Evolutionary conservation across 495 filamentous ascomycete species (phyloP).

Genomic region (Xylaria venustula): DNA sequence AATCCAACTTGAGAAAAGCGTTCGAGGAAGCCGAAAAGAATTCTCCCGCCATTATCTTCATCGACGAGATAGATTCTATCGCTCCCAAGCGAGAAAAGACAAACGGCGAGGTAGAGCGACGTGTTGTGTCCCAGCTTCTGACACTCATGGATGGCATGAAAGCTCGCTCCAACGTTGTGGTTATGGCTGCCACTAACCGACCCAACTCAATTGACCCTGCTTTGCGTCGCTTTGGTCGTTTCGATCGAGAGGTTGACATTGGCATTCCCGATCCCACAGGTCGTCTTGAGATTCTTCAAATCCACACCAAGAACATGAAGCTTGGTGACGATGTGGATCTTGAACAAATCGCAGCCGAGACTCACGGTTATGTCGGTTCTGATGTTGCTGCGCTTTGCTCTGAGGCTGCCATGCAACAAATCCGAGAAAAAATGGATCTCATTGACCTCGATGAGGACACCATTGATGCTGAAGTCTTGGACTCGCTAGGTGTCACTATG

Average conservation of each 20-base stretch:
- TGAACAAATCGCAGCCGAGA: conserved; percentile 94
- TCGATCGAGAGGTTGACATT: conserved; percentile 98
- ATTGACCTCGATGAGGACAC: conserved; percentile 99
- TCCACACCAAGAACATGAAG: conserved; percentile 99
- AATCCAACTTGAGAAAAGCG: conserved; percentile 94
- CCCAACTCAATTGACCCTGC: conserved; percentile 98
- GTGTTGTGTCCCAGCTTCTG: conserved; percentile 95
- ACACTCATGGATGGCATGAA: conserved; percentile 99
- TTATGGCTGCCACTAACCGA: conserved; percentile 97
- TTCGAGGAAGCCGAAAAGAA: conserved; percentile 99
- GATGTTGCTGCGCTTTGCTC: conserved; percentile 99
- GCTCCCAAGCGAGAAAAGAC: conserved; percentile 99
- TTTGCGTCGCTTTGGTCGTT: conserved; percentile 94
- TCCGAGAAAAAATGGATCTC: conserved; percentile 99
- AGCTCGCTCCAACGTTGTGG: conserved; percentile 94
- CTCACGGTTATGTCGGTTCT: conserved; percentile 98
- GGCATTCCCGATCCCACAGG: conserved; percentile 97
- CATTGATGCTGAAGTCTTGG: conserved; percentile 96
- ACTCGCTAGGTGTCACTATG: conserved; percentile 98
- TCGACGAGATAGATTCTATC: conserved; percentile 98
- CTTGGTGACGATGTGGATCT: conserved; percentile 95
- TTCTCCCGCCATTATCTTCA: conserved; percentile 98
- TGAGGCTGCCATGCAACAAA: conserved; percentile 99
- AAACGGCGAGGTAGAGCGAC: conserved; percentile 97
- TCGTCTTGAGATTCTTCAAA: conserved; percentile 96